Percentiles rank a stretch among this genome's conserved stretches.
Conservation (phyloP, 2,329 filamentous ascomycete genomes). For the Shiraia bambusicola region DNA sequence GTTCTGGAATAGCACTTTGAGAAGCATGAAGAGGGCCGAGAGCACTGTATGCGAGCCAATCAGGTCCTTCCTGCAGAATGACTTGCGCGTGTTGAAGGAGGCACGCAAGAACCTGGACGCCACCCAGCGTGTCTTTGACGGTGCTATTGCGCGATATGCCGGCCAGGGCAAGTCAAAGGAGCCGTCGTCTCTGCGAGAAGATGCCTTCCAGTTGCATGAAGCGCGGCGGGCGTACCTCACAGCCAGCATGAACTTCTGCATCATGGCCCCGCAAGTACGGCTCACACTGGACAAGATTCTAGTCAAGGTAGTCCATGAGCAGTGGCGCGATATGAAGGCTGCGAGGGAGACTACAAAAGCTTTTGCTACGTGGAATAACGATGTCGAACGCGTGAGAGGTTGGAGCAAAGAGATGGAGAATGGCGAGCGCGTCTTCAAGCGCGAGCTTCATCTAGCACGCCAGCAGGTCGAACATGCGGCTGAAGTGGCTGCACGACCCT, state of each 20-base stretch:
- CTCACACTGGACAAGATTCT: conserved; percentile 82
- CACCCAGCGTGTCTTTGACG: conserved; percentile 82
- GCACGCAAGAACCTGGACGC: conserved; percentile 72
- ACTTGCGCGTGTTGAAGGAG: conserved; percentile 86
- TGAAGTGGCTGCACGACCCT: conserved; percentile 71
- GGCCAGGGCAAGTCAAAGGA: conserved; percentile 91
- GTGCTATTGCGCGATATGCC: conserved; percentile 76
- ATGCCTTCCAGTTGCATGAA: conserved; percentile 94
- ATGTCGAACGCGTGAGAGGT: conserved; percentile 88
- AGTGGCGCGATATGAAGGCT: conserved; percentile 82
- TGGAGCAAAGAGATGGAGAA: conserved; percentile 95
- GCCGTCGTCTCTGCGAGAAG: conserved; percentile 83
- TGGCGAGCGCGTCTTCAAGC: conserved; percentile 78
- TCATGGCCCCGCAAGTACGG: conserved; percentile 81
- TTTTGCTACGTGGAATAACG: conserved; percentile 68
- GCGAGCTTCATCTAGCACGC: conserved; percentile 76
- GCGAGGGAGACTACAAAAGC: conserved; percentile 64
- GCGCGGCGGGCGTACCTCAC: conserved; percentile 87
- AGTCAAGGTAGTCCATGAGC: conserved; percentile 78
- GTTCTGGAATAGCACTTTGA: conserved; percentile 78
- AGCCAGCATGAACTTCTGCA: conserved; percentile 89
- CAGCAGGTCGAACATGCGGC: conserved; percentile 80
- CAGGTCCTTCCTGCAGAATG: conserved; percentile 71
- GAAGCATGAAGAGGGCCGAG: conserved; percentile 76
- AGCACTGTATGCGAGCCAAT: conserved; percentile 78